A percentile compares a stretch with the other conserved stretches of the same genome.
Evolutionary conservation across 1,284 basidiomycete genomes (phyloP).

Genomic region (Pascua sp.): DNA sequence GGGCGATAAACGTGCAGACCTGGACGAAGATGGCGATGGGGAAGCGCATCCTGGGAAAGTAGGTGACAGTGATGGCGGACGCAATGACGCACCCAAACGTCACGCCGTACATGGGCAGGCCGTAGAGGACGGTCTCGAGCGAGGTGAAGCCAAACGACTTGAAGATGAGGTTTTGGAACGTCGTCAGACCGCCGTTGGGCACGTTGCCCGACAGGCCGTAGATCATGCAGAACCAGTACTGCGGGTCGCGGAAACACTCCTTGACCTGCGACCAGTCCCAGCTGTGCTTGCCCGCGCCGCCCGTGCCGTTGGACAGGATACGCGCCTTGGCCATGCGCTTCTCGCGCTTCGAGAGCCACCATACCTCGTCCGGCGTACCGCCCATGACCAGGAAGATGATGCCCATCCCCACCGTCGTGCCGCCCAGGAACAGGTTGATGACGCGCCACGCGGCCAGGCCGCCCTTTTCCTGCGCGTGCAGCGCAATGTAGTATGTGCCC

Average conservation of each 20-base stretch:
- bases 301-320: constrained; percentile 8
- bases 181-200: constrained; percentile 29
- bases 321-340: constrained; percentile 28
- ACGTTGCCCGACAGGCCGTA: constrained; percentile 23
- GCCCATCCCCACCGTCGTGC: constrained; percentile 18
- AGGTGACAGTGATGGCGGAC: constrained; percentile 13
- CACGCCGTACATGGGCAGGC: constrained; percentile 21
- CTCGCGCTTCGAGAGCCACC: constrained; percentile 27
- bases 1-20: constrained; percentile 14
- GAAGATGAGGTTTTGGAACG: constrained; percentile 14
- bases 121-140: constrained; percentile 24
- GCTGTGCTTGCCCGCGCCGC: constrained; percentile 10
- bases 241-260: constrained; percentile 20
- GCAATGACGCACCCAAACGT: constrained; percentile 16
- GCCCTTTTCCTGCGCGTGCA: constrained; percentile 16
- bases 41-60: constrained; percentile 23
- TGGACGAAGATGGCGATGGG: constrained; percentile 20
- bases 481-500: constrained; percentile 28
- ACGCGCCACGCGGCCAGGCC: constrained; percentile 25
- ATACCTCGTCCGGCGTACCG: constrained; percentile 29
- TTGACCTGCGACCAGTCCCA: constrained; percentile 23
- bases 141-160: constrained; percentile 20
- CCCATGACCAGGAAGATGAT: constrained; percentile 23
- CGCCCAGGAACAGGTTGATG: constrained; percentile 36
- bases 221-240: constrained; percentile 19